Conservation (phyloP, 495 filamentous ascomycete species). For the Xylaria grammica region DNA sequence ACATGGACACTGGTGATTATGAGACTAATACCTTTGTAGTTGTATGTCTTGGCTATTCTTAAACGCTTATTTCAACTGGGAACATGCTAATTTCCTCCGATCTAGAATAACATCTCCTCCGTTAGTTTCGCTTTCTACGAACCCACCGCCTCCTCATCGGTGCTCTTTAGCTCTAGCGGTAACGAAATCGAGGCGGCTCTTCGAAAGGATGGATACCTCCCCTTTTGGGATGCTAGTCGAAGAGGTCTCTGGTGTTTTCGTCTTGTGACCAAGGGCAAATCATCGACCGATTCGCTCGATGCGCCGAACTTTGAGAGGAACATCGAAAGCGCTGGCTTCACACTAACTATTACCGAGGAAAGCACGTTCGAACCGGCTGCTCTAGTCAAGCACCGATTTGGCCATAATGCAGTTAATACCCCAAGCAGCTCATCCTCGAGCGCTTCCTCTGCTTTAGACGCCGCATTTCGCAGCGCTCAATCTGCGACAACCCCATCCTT, state of each 20-base stretch:
- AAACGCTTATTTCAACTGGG: slow-evolving; percentile 13
- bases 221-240: slow-evolving; percentile 52
- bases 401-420: slow-evolving; percentile 46
- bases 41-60: slow-evolving; percentile 36
- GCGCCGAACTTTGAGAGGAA: slow-evolving; percentile 35
- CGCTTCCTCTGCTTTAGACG: slow-evolving; percentile 46
- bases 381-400: slow-evolving; percentile 47
- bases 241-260: slow-evolving; percentile 60
- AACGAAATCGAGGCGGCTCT: slow-evolving; percentile 52
- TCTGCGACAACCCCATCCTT: slow-evolving; percentile 35
- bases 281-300: slow-evolving; percentile 30
- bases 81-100: slow-evolving; percentile 23
- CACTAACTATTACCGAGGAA: slow-evolving; percentile 47
- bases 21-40: slow-evolving; percentile 58
- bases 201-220: slow-evolving; percentile 56
- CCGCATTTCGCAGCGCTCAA: slow-evolving; percentile 42
- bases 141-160: slow-evolving; percentile 38
- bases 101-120: slow-evolving; percentile 53
- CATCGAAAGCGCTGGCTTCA: slow-evolving; percentile 47
- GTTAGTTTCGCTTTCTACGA: slow-evolving; percentile 56
- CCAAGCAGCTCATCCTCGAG: slow-evolving; percentile 54
- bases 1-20: slow-evolving; percentile 61
- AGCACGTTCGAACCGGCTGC: slow-evolving; percentile 52
- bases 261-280: slow-evolving; percentile 40
- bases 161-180: slow-evolving; percentile 45